Base-by-base conservation (phyloP, 257 asterid genomes). In the Primulina huaijiensis region DNA sequence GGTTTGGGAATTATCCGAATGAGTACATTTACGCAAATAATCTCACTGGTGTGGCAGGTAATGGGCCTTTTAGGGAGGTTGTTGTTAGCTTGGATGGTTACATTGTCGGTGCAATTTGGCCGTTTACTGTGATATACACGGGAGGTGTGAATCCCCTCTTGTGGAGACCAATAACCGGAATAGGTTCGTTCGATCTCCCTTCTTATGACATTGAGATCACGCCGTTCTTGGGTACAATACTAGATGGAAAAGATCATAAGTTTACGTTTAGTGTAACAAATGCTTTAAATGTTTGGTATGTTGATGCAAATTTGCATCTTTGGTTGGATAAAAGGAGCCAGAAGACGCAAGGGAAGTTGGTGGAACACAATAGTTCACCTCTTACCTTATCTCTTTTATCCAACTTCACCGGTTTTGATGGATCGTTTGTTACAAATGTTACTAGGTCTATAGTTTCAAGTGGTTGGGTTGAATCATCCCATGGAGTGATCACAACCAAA, bases 271-370 rank as follows among this genome's bases (percentile, higher is more conserved):
- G 84, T 5, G 96, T 87, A 34, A 82, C 89, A 0, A 86, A 84
- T 60, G 97, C 92, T 27, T 77, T 89, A 60, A 89, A 83, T 59
- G 93, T 84, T 1, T 92, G 97, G 97, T 92, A 76, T 12, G 59
- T 91, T 29, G 89, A 91, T 68, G 96, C 97, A 9, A 92, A 92
- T 83, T 72, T 89, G 83, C 97, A 92, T 67, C 84, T 92, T 38
- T 92, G 95, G 95, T 58, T 92, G 75, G 98, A 89, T 37, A 57
- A 56, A 38, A 78, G 77, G 75, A 78, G 82, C 17, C 72, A 25
- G 21, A 83, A 63, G 61, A 85, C 87, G 6, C 73, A 65, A 55
- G 96, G 89, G 58, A 81, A 79, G 82, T 50, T 86, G 68, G 46
- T 85, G 57, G 67, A 68, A 1, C 68, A 85, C 57, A 35, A 2